These are phyloP conservation scores for Coffea eugenioides DNA, from an alignment of 257 asterid species.

Conservation along the genomic window DNA sequence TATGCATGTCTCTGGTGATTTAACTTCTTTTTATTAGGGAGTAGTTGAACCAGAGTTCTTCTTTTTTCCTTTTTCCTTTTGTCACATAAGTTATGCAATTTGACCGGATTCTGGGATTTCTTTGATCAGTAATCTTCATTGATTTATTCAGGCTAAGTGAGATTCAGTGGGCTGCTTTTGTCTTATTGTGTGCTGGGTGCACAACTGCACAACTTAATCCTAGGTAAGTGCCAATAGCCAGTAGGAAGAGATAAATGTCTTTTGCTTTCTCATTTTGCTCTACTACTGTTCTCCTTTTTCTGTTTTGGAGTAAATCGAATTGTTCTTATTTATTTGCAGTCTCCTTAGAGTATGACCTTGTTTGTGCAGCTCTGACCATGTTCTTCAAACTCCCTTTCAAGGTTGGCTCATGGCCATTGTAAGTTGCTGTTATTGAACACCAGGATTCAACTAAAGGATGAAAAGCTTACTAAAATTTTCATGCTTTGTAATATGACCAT, in stretches of 20 bases:
- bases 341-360: slow-evolving; percentile 30
- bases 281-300: slow-evolving; percentile 3
- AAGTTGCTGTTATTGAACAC: slow-evolving; percentile 47
- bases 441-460: neutral
- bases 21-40: neutral
- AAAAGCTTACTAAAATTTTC: slow-evolving; percentile 16
- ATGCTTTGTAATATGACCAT: slow-evolving; percentile 12
- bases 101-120: neutral
- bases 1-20: neutral
- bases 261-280: slow-evolving; percentile 14
- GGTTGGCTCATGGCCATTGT: slow-evolving; percentile 99
- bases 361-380: slow-evolving; percentile 77
- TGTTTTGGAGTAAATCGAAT: slow-evolving; percentile 9
- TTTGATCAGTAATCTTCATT: neutral
- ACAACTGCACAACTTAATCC: slow-evolving; percentile 98
- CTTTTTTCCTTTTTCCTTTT: neutral
- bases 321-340: slow-evolving; percentile 14
- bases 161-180: slow-evolving; percentile 96
- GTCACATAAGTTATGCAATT: neutral
- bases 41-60: neutral
- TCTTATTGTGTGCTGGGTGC: slow-evolving; percentile 98
- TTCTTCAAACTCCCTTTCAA: slow-evolving; percentile 84
- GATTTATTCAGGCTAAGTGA: slow-evolving; percentile 70
- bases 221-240: slow-evolving; percentile 50
- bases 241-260: neutral